phyloP scores from a whole-genome alignment of 2,329 filamentous ascomycete species.

The Ophioceras dolichostomum region DNA sequence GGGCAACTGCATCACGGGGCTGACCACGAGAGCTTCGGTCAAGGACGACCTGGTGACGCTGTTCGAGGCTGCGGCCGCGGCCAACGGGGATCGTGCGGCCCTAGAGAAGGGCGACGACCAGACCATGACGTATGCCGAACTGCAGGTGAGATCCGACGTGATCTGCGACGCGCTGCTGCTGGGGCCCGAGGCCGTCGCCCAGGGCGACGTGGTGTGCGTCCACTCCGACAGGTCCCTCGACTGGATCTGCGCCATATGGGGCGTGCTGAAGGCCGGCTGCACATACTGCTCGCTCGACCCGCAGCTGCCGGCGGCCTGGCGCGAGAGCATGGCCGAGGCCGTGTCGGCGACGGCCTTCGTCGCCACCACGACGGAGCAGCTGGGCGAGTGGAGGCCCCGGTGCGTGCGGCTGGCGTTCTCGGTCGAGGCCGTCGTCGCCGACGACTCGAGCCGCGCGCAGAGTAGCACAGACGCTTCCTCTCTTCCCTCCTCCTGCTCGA shows the following conservation, averaged over 20 bases:
- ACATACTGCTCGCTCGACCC: conserved; percentile 19
- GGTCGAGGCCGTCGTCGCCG: neutral
- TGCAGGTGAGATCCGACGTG: neutral
- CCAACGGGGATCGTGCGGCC: neutral
- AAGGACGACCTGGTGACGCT: neutral
- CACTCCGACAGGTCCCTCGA: conserved; percentile 18
- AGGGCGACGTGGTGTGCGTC: conserved; percentile 20
- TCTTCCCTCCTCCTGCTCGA: too few species aligned
- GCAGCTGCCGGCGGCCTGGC: conserved; percentile 7
- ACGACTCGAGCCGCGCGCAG: too few species aligned
- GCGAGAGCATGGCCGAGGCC: conserved; percentile 11
- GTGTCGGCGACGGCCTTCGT: conserved; percentile 15
- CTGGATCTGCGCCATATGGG: conserved; percentile 22
- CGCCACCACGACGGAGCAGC: conserved; percentile 3
- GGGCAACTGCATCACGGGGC: too few species aligned
- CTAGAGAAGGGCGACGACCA: neutral
- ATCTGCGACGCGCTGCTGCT: neutral
- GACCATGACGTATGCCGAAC: neutral
- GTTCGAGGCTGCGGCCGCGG: neutral
- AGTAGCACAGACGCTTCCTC: too few species aligned
- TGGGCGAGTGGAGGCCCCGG: neutral
- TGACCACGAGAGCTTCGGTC: too few species aligned
- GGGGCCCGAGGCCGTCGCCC: too few species aligned
- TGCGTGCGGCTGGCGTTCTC: neutral
- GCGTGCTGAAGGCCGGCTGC: conserved; percentile 17